phyloP scores from a whole-genome alignment of 208 protist species.

The Trypanosoma vivax region DNA sequence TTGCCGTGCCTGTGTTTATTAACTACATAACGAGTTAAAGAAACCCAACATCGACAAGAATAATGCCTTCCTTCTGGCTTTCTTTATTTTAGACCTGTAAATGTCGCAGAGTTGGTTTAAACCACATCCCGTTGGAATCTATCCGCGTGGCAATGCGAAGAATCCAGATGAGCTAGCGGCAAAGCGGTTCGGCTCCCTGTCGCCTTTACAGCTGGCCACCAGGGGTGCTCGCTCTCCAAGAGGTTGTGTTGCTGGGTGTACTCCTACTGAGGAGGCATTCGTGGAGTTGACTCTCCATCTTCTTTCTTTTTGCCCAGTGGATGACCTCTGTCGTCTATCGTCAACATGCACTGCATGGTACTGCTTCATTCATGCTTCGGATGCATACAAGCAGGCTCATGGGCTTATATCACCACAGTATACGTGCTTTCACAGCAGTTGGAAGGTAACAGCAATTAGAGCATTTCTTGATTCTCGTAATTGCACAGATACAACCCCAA shows the following conservation, averaged over 20 bases:
- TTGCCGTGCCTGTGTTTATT: not conserved
- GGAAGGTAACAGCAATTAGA: constrained; percentile 71
- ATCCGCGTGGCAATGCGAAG: constrained; percentile 69
- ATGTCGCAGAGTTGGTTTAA: constrained; percentile 67
- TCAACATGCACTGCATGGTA: constrained; percentile 76
- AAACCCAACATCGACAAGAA: too few species aligned
- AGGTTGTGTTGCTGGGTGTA: not conserved
- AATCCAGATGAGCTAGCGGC: constrained; percentile 33
- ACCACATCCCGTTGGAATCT: constrained; percentile 73
- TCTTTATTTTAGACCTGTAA: too few species aligned
- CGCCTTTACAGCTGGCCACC: constrained; percentile 31
- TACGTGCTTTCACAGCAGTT: constrained; percentile 53
- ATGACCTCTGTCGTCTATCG: constrained; percentile 63
- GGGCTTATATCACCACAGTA: constrained; percentile 41
- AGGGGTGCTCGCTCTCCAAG: constrained; percentile 37
- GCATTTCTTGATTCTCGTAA: constrained; percentile 24
- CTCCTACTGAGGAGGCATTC: constrained; percentile 63
- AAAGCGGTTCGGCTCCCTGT: constrained; percentile 60
- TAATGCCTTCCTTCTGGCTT: too few species aligned
- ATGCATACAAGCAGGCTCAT: constrained; percentile 76
- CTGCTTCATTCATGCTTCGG: constrained; percentile 70
- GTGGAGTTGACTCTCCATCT: constrained; percentile 62
- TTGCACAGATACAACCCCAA: not conserved
- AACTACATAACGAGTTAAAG: too few species aligned
- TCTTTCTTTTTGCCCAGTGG: constrained; percentile 56